These are phyloP conservation scores for Aspergillus uvarum DNA, from an alignment of 2,329 filamentous ascomycete species.

Conservation along the genomic window DNA sequence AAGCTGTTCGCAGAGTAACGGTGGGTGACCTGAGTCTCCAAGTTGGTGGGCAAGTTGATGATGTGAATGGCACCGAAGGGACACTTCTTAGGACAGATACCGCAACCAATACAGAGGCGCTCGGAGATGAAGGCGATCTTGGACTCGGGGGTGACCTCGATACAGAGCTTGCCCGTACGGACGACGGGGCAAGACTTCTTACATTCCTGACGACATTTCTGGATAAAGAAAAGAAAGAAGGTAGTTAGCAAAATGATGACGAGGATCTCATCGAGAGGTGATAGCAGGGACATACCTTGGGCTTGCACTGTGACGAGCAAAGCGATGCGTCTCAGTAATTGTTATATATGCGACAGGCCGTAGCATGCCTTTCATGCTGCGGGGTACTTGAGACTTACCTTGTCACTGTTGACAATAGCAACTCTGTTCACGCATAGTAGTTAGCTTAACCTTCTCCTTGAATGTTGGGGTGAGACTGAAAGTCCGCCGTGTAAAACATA, in stretches of 20 bases:
- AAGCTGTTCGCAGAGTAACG: constrained; percentile 99
- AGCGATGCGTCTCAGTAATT: constrained; percentile 10
- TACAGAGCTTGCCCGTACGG: constrained; percentile 94
- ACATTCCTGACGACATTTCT: constrained; percentile 99
- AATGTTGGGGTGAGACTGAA: not conserved
- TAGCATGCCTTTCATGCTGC: constrained; percentile 41
- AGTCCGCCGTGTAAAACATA: constrained; percentile 50
- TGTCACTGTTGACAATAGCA: constrained; percentile 98
- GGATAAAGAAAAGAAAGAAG: constrained; percentile 13
- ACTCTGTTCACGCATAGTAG: constrained; percentile 61
- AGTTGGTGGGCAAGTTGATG: constrained; percentile 99
- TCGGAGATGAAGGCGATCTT: constrained; percentile 99
- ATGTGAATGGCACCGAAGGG: constrained; percentile 98
- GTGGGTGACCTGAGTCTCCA: constrained; percentile 97
- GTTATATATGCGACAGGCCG: constrained; percentile 40
- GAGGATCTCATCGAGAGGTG: not conserved
- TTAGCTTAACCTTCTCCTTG: constrained; percentile 14
- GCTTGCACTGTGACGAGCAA: constrained; percentile 67
- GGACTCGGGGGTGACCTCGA: constrained; percentile 84
- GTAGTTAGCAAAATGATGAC: constrained; percentile 22
- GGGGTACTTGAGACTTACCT: constrained; percentile 59
- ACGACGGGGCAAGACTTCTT: constrained; percentile 98
- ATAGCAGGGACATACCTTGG: constrained; percentile 61
- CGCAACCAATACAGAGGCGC: constrained; percentile 92
- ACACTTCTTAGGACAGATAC: constrained; percentile 99